phyloP scores from a whole-genome alignment of 768 basidiomycete species.

The Serpula lacrymans region DNA sequence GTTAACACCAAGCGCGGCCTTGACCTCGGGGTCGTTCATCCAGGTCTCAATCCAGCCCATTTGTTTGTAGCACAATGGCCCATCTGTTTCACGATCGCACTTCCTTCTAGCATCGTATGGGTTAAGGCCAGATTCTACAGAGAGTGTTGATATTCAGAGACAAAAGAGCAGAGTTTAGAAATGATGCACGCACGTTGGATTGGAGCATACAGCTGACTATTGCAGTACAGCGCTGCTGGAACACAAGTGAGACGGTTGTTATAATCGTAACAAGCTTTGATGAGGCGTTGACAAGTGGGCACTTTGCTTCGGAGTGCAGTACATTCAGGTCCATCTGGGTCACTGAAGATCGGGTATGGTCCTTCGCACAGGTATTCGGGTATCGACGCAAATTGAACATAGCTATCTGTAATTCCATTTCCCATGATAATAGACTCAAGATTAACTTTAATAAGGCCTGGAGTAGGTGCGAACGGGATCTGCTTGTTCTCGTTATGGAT shows the following conservation, averaged over 20 bases:
- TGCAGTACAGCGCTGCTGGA: slow-evolving; percentile 79
- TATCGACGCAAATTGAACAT: slow-evolving; percentile 73
- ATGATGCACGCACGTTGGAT: slow-evolving; percentile 54
- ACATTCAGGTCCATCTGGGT: slow-evolving; percentile 66
- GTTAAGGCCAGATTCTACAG: slow-evolving; percentile 71
- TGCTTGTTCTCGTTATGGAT: slow-evolving; percentile 78
- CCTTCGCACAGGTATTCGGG: slow-evolving; percentile 84
- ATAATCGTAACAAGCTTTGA: slow-evolving; percentile 66
- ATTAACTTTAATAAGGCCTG: slow-evolving; percentile 68
- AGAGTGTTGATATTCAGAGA: slow-evolving; percentile 1
- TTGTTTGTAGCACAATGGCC: slow-evolving; percentile 71
- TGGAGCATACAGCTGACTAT: slow-evolving; percentile 64
- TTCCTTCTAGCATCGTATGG: slow-evolving; percentile 81
- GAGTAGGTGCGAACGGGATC: slow-evolving; percentile 39
- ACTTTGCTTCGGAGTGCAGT: slow-evolving; percentile 57
- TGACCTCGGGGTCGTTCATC: slow-evolving; percentile 76
- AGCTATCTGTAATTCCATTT: slow-evolving; percentile 84
- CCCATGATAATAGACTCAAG: slow-evolving; percentile 82
- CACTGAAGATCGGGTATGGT: slow-evolving; percentile 77
- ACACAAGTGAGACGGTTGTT: slow-evolving; percentile 63
- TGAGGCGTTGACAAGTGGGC: slow-evolving; percentile 70
- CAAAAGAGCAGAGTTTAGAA: not conserved
- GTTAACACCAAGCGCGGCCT: slow-evolving; percentile 75
- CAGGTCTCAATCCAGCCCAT: slow-evolving; percentile 87
- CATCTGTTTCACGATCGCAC: slow-evolving; percentile 72